Conservation (phyloP, 257 asterid genomes). For the Penstemon eatonii region DNA sequence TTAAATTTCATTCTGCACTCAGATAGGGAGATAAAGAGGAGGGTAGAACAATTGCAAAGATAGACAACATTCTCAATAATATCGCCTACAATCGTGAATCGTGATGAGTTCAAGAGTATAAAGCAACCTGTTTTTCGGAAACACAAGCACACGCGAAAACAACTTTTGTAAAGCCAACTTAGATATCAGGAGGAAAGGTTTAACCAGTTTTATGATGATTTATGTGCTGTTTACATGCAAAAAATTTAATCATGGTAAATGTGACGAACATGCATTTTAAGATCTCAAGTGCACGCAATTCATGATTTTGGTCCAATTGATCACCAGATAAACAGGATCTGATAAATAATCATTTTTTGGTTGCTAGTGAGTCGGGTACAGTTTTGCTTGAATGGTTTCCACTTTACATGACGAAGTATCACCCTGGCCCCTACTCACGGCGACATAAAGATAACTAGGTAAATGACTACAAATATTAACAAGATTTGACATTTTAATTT, state of each 20-base stretch:
- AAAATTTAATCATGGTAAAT: conserved; percentile 12
- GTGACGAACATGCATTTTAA: background rate
- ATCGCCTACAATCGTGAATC: background rate
- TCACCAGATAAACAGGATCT: too few species aligned
- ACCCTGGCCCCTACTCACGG: too few species aligned
- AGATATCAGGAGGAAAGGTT: background rate
- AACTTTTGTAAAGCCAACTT: background rate
- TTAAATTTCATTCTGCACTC: conserved; percentile 21
- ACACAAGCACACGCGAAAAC: background rate
- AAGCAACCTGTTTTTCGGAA: background rate
- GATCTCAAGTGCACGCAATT: too few species aligned
- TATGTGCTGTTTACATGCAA: conserved; percentile 5
- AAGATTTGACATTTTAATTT: too few species aligned
- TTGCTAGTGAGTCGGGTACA: too few species aligned
- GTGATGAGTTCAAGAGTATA: background rate
- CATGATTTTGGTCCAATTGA: too few species aligned
- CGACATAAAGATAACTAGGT: too few species aligned
- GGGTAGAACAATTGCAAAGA: background rate
- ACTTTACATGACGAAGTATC: too few species aligned
- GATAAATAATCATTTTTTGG: too few species aligned
- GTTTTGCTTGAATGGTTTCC: too few species aligned
- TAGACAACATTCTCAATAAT: conserved; percentile 8
- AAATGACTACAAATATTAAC: too few species aligned
- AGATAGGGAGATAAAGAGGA: conserved; percentile 10
- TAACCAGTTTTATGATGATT: background rate